Conservation (phyloP, 2,329 filamentous ascomycete genomes). For the Trichoderma arundinaceum region DNA sequence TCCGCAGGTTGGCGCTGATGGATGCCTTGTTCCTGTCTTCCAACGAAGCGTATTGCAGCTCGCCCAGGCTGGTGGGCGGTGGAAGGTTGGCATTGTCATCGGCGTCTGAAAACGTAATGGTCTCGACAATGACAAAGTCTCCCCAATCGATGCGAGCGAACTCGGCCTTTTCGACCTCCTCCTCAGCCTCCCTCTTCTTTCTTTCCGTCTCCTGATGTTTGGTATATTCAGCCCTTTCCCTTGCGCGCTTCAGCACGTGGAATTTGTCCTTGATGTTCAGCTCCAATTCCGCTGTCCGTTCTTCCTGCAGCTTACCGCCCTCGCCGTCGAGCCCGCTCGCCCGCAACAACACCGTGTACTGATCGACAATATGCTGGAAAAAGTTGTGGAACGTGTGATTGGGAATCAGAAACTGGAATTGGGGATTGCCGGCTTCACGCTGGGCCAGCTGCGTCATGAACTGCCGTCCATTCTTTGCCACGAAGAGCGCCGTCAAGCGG, state of each 20-base stretch:
- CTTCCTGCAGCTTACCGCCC: constrained; percentile 71
- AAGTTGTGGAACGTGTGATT: constrained; percentile 97
- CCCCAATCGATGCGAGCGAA: constrained; percentile 96
- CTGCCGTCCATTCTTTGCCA: constrained; percentile 87
- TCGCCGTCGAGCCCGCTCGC: constrained; percentile 70
- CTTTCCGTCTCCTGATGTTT: constrained; percentile 86
- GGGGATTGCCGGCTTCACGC: constrained; percentile 85
- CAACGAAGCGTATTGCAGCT: constrained; percentile 90
- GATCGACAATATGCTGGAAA: constrained; percentile 89
- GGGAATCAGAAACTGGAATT: constrained; percentile 94
- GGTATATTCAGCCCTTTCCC: constrained; percentile 84
- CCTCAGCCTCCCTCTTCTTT: constrained; percentile 85
- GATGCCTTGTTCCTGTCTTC: constrained; percentile 95
- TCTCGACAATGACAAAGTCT: constrained; percentile 95
- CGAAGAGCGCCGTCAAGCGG: constrained; percentile 83
- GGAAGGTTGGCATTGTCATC: constrained; percentile 88
- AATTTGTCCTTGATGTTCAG: constrained; percentile 80
- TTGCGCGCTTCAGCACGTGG: constrained; percentile 78
- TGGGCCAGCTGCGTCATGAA: constrained; percentile 92
- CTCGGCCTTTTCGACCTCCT: constrained; percentile 75
- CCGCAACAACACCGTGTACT: constrained; percentile 82
- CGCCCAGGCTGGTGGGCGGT: constrained; percentile 85
- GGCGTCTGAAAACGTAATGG: constrained; percentile 85
- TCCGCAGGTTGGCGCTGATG: constrained; percentile 78
- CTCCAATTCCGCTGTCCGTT: constrained; percentile 74